phyloP scores from a whole-genome alignment of 2,329 filamentous ascomycete genomes.

The Lizonia empirigonia region DNA sequence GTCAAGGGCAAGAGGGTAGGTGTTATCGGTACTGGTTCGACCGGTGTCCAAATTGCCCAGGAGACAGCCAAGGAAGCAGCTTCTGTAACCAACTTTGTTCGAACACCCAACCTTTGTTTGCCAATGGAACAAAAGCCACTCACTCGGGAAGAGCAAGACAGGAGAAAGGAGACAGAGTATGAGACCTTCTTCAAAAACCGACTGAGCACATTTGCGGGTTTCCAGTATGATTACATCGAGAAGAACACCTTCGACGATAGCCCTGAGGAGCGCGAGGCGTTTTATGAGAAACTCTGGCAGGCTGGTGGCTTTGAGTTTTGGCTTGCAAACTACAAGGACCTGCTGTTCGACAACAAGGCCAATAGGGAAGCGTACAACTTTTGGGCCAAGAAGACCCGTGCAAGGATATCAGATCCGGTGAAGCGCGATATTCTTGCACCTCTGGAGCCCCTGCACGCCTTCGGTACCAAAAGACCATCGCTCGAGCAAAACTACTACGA shows the following conservation, averaged over 20 bases:
- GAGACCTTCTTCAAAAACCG: conserved; percentile 59
- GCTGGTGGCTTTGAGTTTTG: conserved; percentile 51
- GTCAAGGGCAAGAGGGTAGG: conserved; percentile 64
- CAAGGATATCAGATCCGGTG: conserved; percentile 50
- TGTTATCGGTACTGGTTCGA: conserved; percentile 69
- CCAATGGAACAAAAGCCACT: conserved; percentile 63
- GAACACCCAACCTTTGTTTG: conserved; percentile 69
- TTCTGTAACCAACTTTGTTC: conserved; percentile 65
- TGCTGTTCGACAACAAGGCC: conserved; percentile 49
- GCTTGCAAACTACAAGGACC: conserved; percentile 51
- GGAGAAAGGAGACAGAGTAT: conserved; percentile 47
- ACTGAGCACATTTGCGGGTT: conserved; percentile 62
- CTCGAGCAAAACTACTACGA: conserved; percentile 57
- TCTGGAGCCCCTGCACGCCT: conserved; percentile 52
- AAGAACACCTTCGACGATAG: conserved; percentile 59
- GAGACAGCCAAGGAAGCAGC: conserved; percentile 61
- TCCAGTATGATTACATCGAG: conserved; percentile 62
- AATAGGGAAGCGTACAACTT: conserved; percentile 55
- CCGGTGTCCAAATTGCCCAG: conserved; percentile 68
- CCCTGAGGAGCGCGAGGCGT: conserved; percentile 51
- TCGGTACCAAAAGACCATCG: conserved; percentile 55
- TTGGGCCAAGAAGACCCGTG: conserved; percentile 53
- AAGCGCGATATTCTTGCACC: conserved; percentile 57
- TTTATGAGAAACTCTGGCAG: conserved; percentile 51
- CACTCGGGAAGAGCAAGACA: conserved; percentile 58